Base-by-base conservation (phyloP, 129 eudicot genomes). In the Gnaphalium uliginosum region DNA sequence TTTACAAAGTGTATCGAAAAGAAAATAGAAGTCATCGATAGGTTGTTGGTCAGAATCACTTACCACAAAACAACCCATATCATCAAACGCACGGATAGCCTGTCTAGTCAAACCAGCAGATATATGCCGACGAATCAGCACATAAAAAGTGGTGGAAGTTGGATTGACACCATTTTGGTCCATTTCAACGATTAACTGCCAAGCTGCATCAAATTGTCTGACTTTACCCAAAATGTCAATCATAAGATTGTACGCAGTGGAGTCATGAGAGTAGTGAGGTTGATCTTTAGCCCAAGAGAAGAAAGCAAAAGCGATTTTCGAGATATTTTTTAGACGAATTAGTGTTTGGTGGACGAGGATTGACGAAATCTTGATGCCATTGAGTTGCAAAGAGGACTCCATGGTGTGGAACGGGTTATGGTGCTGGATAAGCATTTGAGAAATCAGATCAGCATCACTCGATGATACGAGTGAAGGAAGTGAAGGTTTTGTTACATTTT, bases 351-450 rank as follows among this genome's bases (percentile, higher is more conserved):
- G 93, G 59, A 90, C 77, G 41, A 94, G 83, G 50, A 2, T 0
- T n/a, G 89, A 81, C 66, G 89, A 70, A 9, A 90, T 79, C 19
- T 75, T 63, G 24, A 93, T 74, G 54, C 93, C 96, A 43, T 63
- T 57, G 43, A 94, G 93, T 32, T 90, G 96, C 68, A 87, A 87
- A 21, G 98, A 88, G 26, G 98, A 93, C 71, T 94, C 97, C 82
- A 84, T 83, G 26, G 90, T 48, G 85, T 94, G 98, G 68, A 83
- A 94, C 0, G 98, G 98, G 86, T 94, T 94, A 87, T 90, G 98
- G 76, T 94, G 96, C 19, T 78, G 83, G 77, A 89, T 84, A 56
- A 94, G 81, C 51, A 94, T 59, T 54, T 87, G 87, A 71, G 97
- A 80, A 32, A 94, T 78, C 15, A 76, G 29, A 54, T 94, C 93